These are phyloP conservation scores for Solanum arcanum DNA, from an alignment of 257 asterid species.

Conservation along the genomic window DNA sequence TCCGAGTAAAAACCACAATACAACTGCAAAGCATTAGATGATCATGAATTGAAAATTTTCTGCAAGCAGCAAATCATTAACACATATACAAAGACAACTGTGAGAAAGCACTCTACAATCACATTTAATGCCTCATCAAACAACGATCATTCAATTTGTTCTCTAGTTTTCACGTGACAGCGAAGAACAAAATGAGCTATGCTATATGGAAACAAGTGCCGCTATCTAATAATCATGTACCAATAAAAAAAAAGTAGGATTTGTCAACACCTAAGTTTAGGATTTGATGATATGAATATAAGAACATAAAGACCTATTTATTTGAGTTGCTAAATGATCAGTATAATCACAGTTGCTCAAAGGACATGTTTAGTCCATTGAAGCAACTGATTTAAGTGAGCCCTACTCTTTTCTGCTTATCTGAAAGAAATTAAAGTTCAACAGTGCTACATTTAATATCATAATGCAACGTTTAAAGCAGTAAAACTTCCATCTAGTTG, in stretches of 20 bases:
- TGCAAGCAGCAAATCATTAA: not conserved
- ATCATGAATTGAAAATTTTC: not conserved
- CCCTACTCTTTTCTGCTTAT: not conserved
- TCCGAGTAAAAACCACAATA: not conserved
- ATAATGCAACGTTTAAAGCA: not conserved
- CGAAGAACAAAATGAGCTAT: not conserved
- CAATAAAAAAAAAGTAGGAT: not conserved
- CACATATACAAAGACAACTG: not conserved
- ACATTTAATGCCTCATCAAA: not conserved
- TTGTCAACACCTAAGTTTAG: not conserved
- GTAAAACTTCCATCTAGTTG: not conserved
- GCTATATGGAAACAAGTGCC: not conserved
- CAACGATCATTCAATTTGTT: not conserved
- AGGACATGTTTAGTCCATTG: not conserved
- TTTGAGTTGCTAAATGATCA: not conserved
- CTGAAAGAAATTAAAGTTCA: not conserved
- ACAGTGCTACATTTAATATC: not conserved
- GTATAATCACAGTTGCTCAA: not conserved
- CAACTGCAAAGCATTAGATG: not conserved
- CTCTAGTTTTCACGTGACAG: not conserved
- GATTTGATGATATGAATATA: not conserved
- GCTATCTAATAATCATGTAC: not conserved
- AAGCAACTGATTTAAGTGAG: not conserved
- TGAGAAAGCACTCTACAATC: not conserved
- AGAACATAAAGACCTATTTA: not conserved